A percentile compares a stretch with the other conserved stretches of the same genome.
Evolutionary conservation across 345 rosid species (phyloP).

Genomic region (Acer campestre): DNA sequence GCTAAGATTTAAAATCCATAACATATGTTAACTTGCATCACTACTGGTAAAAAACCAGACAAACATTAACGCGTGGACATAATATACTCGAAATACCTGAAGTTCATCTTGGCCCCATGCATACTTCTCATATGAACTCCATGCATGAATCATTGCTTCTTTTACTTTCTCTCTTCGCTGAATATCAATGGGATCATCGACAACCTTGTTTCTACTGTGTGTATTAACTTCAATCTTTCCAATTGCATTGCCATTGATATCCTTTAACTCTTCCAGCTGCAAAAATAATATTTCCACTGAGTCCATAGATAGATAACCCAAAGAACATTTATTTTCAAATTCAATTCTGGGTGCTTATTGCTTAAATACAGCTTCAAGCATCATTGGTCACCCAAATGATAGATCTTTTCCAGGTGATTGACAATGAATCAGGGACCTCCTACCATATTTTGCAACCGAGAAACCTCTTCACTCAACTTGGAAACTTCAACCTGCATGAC

Average conservation of each 20-base stretch:
- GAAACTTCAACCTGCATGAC: slow-evolving; percentile 43
- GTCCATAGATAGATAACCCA: neutral
- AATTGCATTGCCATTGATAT: slow-evolving; percentile 30
- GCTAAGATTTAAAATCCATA: neutral
- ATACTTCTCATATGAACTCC: slow-evolving; percentile 94
- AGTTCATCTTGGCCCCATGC: slow-evolving; percentile 99
- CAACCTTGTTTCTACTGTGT: slow-evolving; percentile 28
- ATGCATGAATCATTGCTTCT: slow-evolving; percentile 97
- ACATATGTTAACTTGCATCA: too few relatives aligned
- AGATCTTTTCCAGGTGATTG: neutral
- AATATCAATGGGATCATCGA: slow-evolving; percentile 61
- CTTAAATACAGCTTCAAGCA: slow-evolving; percentile 3
- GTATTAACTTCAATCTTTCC: slow-evolving; percentile 21
- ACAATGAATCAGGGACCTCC: slow-evolving; percentile 12
- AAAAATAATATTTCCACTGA: slow-evolving; percentile 16
- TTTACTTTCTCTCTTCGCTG: slow-evolving; percentile 86
- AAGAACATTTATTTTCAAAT: neutral
- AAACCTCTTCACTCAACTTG: slow-evolving; percentile 38
- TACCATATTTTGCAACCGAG: slow-evolving; percentile 41
- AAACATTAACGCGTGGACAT: neutral
- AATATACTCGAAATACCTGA: slow-evolving; percentile 49
- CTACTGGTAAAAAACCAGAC: neutral
- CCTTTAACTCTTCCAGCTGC: slow-evolving; percentile 60
- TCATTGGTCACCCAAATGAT: neutral
- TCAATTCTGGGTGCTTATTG: neutral